Base-by-base conservation (phyloP, 2,329 filamentous ascomycete genomes). In the Dactylellina sp. region DNA sequence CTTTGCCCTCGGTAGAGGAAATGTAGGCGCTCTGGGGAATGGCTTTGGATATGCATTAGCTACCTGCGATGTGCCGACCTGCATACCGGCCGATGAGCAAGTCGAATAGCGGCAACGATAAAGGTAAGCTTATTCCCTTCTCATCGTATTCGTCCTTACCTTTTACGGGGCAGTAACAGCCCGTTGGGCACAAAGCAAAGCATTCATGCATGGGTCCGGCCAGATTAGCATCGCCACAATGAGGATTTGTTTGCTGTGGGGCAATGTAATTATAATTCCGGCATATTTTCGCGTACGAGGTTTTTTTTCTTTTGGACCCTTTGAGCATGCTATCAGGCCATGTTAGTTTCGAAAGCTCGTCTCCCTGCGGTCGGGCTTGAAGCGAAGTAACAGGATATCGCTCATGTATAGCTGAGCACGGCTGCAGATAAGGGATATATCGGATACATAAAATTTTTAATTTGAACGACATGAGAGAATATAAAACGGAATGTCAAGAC, bases 31-130 rank as follows among this genome's bases (percentile, higher is more conserved):
- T 46, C 20, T 46, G 16, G 42, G 42, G 14, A 12, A 16, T 9
- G 28, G 4, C 28, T 40, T 6, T 22, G 35, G 25, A 37, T 24
- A 37, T 39, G 25, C 49, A 37, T 53, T 35, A 53, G 49, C 18
- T 37, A 14, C 49, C 28, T 53, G 49, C 49, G 28, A 14, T 53
- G 49, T 53, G 28, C 49, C 49, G 25, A 53, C 25, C 18, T 53
- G 20, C 28, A 37, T 35, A 5, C 28, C 28, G 47, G 12, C 2
- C 22, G 20, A 53, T 3, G 12, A 50, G 20, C 5, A 16, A 50
- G 12, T 32, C 22, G 7, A 50, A 50, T 7, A 16, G 37, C 12
- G n/a, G 37, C n/a, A 14, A 40, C 37, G 37, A 16, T 16, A 12
- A 16, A 16, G 6, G n/a, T 14, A 16, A 40, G n/a, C 37, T 14